Percentiles rank a stretch among this genome's conserved stretches.
phyloP scores from a whole-genome alignment of 2,329 filamentous ascomycete species.

The Orbilia javanica region DNA sequence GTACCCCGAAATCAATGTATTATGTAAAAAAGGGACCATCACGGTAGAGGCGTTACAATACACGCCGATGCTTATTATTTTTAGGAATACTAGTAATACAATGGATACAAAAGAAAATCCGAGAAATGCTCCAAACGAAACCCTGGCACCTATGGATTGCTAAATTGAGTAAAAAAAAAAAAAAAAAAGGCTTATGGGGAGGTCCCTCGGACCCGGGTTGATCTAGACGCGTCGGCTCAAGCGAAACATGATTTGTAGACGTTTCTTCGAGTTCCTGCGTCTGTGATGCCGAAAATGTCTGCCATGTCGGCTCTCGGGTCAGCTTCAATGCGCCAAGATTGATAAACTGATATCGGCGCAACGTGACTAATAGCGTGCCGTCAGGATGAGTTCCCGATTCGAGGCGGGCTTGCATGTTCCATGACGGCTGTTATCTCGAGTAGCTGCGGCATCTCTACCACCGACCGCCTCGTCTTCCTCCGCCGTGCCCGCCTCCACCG shows the following conservation, averaged over 20 bases:
- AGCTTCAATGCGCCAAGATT: neutral
- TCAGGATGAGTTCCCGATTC: neutral
- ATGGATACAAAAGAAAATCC: constrained; percentile 16
- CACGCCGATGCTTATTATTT: constrained; percentile 13
- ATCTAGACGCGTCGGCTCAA: neutral
- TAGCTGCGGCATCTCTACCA: constrained; percentile 22
- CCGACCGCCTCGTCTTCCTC: constrained; percentile 41
- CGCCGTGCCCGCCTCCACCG: constrained; percentile 40
- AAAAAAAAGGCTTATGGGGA: neutral
- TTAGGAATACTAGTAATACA: neutral
- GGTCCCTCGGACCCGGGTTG: neutral
- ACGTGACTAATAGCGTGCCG: constrained; percentile 2
- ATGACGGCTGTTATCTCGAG: neutral
- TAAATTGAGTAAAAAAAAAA: constrained; percentile 13
- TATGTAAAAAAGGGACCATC: constrained; percentile 12
- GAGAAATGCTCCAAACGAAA: constrained; percentile 31
- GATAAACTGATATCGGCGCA: neutral
- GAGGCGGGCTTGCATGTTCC: neutral
- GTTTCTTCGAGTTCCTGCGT: neutral
- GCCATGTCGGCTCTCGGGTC: neutral
- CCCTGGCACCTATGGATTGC: constrained; percentile 26
- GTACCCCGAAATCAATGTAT: constrained; percentile 8
- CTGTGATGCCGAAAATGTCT: neutral
- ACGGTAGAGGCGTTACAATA: constrained; percentile 9
- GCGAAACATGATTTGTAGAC: neutral